phyloP scores from a whole-genome alignment of 23 red algal species.

The Cyanidiococcus yangmingshanensis region DNA sequence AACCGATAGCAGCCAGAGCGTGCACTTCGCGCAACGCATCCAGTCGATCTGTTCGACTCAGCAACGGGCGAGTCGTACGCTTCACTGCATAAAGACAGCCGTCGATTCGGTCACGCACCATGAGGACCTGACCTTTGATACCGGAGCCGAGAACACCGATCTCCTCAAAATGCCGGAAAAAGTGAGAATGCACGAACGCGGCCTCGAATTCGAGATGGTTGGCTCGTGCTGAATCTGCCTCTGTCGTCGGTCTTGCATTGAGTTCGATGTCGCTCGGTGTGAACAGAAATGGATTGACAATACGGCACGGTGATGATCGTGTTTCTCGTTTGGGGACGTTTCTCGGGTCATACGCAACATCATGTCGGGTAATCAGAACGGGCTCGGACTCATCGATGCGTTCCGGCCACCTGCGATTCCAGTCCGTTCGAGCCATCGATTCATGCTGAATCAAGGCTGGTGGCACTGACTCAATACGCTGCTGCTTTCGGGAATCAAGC shows the following conservation, averaged over 20 bases:
- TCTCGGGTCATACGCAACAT: not conserved
- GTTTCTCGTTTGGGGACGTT: not conserved
- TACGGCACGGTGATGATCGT: not conserved
- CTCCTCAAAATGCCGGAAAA: constrained; percentile 49
- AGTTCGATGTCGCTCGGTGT: not conserved
- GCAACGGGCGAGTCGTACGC: constrained; percentile 40
- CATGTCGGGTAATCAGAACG: not conserved
- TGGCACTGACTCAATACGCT: not conserved
- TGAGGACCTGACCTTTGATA: constrained; percentile 56
- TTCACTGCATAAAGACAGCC: constrained; percentile 90
- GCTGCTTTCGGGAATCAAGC: not conserved
- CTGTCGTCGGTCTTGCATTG: not conserved
- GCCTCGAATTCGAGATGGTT: constrained; percentile 8
- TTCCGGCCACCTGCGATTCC: not conserved
- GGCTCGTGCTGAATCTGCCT: not conserved
- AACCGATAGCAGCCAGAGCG: constrained; percentile 48
- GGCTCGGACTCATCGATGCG: not conserved
- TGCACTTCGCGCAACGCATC: constrained; percentile 78
- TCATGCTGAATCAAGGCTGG: not conserved
- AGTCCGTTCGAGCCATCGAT: not conserved
- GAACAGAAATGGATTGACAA: constrained; percentile 14
- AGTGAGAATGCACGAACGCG: not conserved
- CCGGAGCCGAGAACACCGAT: constrained; percentile 46
- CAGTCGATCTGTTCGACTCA: constrained; percentile 24
- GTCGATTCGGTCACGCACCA: constrained; percentile 59